Evolutionary conservation across 2,329 filamentous ascomycete species (phyloP).

Genomic region (Trichoderma lentiforme): DNA sequence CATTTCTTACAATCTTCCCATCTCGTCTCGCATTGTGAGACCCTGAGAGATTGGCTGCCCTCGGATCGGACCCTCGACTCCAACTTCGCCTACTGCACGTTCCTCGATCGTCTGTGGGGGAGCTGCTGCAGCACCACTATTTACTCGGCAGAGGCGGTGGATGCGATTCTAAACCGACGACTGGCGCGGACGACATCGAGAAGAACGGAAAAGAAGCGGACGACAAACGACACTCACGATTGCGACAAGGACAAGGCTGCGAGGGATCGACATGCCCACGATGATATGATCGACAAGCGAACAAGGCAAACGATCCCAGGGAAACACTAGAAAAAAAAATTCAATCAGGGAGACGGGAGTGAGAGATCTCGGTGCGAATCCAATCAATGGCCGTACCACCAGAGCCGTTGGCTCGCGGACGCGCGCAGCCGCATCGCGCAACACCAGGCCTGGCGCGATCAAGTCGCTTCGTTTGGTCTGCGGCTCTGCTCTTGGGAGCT

Average conservation of each 20-base stretch:
- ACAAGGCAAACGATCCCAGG: neutral
- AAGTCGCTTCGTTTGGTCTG: neutral
- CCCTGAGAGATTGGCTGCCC: neutral
- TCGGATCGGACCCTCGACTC: neutral
- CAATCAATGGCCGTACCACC: slow-evolving; percentile 14
- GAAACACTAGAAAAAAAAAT: neutral
- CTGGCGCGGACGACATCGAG: neutral
- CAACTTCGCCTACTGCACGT: neutral
- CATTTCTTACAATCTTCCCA: neutral
- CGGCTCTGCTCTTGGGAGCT: slow-evolving; percentile 1
- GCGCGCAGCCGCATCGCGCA: slow-evolving; percentile 15
- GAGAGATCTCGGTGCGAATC: neutral
- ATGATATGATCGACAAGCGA: slow-evolving; percentile 13
- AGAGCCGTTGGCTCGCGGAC: slow-evolving; percentile 2
- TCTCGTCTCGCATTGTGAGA: neutral
- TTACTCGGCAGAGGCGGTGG: neutral
- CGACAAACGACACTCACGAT: neutral
- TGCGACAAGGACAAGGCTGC: slow-evolving; percentile 1
- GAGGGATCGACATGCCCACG: slow-evolving; percentile 8
- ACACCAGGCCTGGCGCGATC: neutral
- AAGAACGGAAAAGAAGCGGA: neutral
- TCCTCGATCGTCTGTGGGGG: neutral
- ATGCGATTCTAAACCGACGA: neutral
- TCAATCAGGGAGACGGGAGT: neutral
- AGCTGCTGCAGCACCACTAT: neutral